Evolutionary conservation across 192 early-diverging fungal genomes (phyloP), one percentile per base, ranked within the genome.

Genomic region (Dissophora globulifera): DNA sequence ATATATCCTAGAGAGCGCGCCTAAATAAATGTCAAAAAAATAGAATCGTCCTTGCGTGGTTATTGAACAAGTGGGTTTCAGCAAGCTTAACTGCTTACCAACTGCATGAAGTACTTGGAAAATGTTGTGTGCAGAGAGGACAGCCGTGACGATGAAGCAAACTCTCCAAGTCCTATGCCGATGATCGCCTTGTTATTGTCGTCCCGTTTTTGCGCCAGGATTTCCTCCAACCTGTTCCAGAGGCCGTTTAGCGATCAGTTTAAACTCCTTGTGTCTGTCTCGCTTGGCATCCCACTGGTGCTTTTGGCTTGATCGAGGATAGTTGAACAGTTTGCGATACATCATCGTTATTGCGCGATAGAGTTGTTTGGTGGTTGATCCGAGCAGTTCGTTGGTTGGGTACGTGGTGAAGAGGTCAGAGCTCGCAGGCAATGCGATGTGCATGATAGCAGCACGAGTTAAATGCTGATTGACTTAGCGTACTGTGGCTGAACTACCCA

Each of bases 211-310:
- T 12, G 33, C 54, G 16, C 38, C 54, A 16, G 40, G 30, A 5
- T 33, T 31, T 4, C 54, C 54, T 22, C 33, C 54, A 3, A 43
- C 54, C 33, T 42, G 40, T 22, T 42, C 20, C 22, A 57, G 40
- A 17, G 20, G 16, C 3, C 20, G 32, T 12, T 55, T 38, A 4
- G 52, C 33, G 25, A 55, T 35, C 2, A 19, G 17, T 32, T 23
- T 12, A 11, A 15, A 49, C 3, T 49, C 58, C 32, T 61, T 4
- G 48, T 50, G 7, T 20, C 22, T 41, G 7, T 43, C 53, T 43
- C 45, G 46, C 23, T 33, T 9, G 22, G 63, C 63, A 38, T 66
- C 41, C 45, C 52, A 66, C 20, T 49, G 23, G 9, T 66, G 53
- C 16, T 55, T 55, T 32, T 57, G n/a, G n/a, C n/a, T n/a, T n/a